Evolutionary conservation across 345 rosid species (phyloP).

Genomic region (Linum lewisii): DNA sequence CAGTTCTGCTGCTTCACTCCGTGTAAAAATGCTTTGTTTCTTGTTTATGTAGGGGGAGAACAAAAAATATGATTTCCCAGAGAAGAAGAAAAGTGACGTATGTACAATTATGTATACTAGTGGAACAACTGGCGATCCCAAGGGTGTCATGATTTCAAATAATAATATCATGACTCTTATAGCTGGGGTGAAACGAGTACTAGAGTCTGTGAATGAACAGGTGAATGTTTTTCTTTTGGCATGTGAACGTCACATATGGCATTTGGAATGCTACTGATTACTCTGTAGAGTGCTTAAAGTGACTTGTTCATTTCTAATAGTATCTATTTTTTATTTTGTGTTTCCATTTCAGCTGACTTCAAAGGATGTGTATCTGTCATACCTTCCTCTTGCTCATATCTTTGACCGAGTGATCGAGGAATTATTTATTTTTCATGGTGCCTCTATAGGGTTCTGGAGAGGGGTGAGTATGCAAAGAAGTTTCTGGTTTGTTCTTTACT

Average conservation of each 20-base stretch:
- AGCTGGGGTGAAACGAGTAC: constrained; percentile 57
- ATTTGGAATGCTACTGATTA: neutral
- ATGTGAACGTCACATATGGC: neutral
- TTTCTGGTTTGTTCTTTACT: neutral
- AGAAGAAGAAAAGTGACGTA: constrained; percentile 60
- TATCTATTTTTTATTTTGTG: neutral
- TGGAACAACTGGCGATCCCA: constrained; percentile 99
- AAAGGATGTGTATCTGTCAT: constrained; percentile 76
- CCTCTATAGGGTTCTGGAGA: constrained; percentile 89
- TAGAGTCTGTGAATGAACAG: constrained; percentile 57
- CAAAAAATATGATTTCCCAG: constrained; percentile 70
- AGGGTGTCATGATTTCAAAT: constrained; percentile 93
- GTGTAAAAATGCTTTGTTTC: constrained; percentile 4
- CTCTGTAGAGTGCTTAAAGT: neutral
- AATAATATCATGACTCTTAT: constrained; percentile 66
- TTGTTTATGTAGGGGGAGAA: constrained; percentile 47
- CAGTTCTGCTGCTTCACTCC: neutral
- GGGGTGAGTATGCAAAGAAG: constrained; percentile 56
- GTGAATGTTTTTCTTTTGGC: constrained; percentile 26
- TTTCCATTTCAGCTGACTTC: constrained; percentile 40
- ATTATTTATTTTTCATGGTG: constrained; percentile 62
- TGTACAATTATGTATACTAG: constrained; percentile 98
- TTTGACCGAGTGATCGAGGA: constrained; percentile 94
- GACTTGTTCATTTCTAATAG: neutral
- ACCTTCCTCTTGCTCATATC: constrained; percentile 96